Conservation (phyloP, 495 filamentous ascomycete species). For the Chaetomium cochliodes region DNA sequence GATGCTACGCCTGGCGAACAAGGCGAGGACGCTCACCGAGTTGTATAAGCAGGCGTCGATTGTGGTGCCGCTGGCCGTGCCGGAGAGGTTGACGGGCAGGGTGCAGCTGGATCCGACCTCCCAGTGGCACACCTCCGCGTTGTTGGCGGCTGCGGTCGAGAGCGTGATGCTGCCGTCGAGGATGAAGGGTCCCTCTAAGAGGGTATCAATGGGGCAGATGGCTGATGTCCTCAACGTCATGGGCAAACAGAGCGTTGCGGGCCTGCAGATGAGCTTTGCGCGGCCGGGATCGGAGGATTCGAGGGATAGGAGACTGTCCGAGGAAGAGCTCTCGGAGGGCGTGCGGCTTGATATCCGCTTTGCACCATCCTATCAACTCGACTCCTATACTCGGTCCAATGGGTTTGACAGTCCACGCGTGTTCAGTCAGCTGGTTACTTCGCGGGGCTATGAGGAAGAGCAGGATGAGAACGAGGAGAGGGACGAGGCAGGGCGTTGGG, state of each 20-base stretch:
- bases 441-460: constrained; percentile 23
- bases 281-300: constrained; percentile 11
- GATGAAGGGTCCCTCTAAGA: constrained; percentile 54
- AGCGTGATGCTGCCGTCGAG: constrained; percentile 75
- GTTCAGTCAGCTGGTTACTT: constrained; percentile 35
- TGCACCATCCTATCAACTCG: constrained; percentile 32
- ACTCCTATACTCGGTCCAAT: constrained; percentile 20
- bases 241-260: constrained; percentile 77
- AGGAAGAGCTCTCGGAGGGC: constrained; percentile 28
- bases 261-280: constrained; percentile 57
- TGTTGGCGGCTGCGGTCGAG: constrained; percentile 77
- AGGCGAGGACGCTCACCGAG: constrained; percentile 64
- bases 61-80: constrained; percentile 72
- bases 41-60: constrained; percentile 70
- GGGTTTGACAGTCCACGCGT: constrained; percentile 24
- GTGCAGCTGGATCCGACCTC: constrained; percentile 64
- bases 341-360: constrained; percentile 32
- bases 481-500: constrained; percentile 21
- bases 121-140: constrained; percentile 76
- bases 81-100: constrained; percentile 58
- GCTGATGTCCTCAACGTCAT: constrained; percentile 70
- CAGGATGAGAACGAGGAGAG: constrained; percentile 23
- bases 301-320: constrained; percentile 16
- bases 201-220: constrained; percentile 59
- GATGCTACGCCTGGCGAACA: constrained; percentile 58